Evolutionary conservation across 129 eudicot genomes (phyloP).

Genomic region (Silybum marianum): DNA sequence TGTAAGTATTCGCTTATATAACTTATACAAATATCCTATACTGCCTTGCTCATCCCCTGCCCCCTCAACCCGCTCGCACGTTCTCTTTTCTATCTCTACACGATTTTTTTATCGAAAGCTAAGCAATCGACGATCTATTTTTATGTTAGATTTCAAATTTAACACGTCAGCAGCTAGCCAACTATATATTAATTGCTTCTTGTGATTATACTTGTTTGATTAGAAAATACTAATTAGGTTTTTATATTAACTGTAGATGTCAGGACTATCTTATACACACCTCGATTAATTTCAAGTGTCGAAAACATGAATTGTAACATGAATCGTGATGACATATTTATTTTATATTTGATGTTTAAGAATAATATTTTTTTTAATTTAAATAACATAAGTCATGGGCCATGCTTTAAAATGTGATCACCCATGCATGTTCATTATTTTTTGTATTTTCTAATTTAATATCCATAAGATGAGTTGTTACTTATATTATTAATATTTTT

Average conservation of each 20-base stretch:
- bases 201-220: no score
- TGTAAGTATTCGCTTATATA: no score
- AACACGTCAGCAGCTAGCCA: no score
- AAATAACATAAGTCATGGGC: conserved; percentile 1
- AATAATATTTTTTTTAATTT: not conserved
- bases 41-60: no score
- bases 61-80: not conserved
- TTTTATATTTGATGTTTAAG: not conserved
- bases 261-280: no score
- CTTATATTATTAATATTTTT: not conserved
- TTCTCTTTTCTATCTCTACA: not conserved
- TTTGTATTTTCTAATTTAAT: not conserved
- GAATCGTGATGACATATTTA: not conserved
- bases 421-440: conserved; percentile 1
- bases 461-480: not conserved
- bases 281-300: no score
- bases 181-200: no score
- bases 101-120: not conserved
- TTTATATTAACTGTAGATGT: no score
- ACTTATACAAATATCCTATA: no score
- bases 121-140: not conserved
- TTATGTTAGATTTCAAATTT: no score
- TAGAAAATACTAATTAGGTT: no score
- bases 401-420: conserved; percentile 29
- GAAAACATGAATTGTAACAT: not conserved